phyloP scores from a whole-genome alignment of 2,329 filamentous ascomycete species.

The Cordyceps cateniannulata region DNA sequence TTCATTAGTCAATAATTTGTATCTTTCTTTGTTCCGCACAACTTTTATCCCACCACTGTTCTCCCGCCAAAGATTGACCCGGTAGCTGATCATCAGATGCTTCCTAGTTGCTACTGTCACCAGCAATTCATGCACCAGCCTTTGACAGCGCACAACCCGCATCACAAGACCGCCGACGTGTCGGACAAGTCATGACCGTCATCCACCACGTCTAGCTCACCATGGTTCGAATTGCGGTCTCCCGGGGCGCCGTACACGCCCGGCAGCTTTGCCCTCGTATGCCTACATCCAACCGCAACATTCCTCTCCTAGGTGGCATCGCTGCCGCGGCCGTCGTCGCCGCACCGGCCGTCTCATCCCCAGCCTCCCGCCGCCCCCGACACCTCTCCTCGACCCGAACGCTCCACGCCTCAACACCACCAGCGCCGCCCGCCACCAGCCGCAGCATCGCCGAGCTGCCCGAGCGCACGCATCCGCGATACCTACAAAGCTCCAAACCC shows the following conservation, averaged over 20 bases:
- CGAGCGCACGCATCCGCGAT: constrained; percentile 28
- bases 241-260: background rate
- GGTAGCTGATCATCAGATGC: background rate
- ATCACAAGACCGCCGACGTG: background rate
- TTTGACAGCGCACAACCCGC: background rate
- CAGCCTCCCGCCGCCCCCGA: background rate
- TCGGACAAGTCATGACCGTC: background rate
- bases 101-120: no score
- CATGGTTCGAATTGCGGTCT: constrained; percentile 2
- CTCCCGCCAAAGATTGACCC: background rate
- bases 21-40: no score
- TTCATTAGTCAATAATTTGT: no score
- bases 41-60: no score
- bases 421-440: constrained; percentile 15
- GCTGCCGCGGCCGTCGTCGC: no score
- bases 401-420: background rate
- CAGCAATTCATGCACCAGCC: no score
- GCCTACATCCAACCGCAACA: background rate
- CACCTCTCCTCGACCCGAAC: background rate
- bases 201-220: background rate
- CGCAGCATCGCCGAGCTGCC: constrained; percentile 29
- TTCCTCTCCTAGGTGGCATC: background rate
- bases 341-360: background rate
- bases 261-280: background rate
- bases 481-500: constrained; percentile 35